Percentiles rank a stretch among this genome's conserved stretches.
phyloP scores from a whole-genome alignment of 2,329 filamentous ascomycete species.

The Fragosphaeria purpurea region DNA sequence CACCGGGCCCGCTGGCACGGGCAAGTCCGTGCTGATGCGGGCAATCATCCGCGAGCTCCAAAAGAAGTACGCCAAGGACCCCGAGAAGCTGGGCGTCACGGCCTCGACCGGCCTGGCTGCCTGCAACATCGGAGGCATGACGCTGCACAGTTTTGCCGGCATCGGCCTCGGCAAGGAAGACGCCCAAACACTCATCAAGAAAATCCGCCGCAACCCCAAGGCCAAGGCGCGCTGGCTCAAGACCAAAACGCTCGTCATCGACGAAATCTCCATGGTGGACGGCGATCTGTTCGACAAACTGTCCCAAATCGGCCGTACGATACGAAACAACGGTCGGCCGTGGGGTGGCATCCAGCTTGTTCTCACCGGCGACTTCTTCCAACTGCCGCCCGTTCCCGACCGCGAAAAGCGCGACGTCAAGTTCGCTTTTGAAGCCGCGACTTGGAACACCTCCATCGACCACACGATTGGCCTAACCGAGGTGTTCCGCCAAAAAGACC shows the following conservation, averaged over 20 bases:
- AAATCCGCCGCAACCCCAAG: constrained; percentile 81
- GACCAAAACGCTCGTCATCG: constrained; percentile 79
- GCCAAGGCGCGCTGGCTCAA: constrained; percentile 81
- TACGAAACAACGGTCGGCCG: constrained; percentile 82
- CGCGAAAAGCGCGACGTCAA: constrained; percentile 57
- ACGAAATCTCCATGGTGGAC: constrained; percentile 98
- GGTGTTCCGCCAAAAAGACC: constrained; percentile 91
- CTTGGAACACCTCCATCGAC: constrained; percentile 86
- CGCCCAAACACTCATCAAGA: constrained; percentile 70
- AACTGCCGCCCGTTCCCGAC: constrained; percentile 88
- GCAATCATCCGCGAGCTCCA: constrained; percentile 78
- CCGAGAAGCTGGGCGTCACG: constrained; percentile 82
- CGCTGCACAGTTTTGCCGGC: constrained; percentile 88
- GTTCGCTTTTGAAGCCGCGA: constrained; percentile 86
- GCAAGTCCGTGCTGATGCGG: constrained; percentile 91
- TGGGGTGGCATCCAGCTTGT: constrained; percentile 96
- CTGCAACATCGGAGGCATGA: constrained; percentile 93
- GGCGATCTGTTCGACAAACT: constrained; percentile 95
- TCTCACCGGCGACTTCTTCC: constrained; percentile 96
- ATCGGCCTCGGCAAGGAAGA: constrained; percentile 93
- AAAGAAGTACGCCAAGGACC: constrained; percentile 64
- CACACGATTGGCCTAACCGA: constrained; percentile 93
- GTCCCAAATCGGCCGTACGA: constrained; percentile 70
- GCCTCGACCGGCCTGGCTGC: constrained; percentile 93
- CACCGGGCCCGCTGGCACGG: constrained; percentile 90